Conservation (phyloP, 1,139 yeast genomes). For the Ogataea hybrid region DNA sequence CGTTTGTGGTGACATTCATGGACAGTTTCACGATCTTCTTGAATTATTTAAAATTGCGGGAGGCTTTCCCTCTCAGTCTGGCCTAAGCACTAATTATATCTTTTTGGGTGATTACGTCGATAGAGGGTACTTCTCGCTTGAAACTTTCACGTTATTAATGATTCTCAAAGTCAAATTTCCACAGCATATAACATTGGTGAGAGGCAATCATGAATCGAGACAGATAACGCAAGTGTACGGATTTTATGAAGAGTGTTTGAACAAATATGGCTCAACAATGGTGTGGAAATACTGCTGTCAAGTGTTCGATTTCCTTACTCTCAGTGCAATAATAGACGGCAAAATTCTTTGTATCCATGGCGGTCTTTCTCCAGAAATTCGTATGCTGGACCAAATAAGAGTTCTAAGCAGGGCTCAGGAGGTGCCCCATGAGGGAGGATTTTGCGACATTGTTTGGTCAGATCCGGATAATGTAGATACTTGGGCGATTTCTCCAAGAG, state of each 20-base stretch:
- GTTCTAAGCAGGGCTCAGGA: constrained; percentile 97
- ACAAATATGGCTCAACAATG: constrained; percentile 92
- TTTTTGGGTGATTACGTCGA: constrained; percentile 88
- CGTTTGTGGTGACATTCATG: constrained; percentile 98
- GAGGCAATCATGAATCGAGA: constrained; percentile 94
- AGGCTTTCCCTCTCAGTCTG: constrained; percentile 81
- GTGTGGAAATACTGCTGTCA: constrained; percentile 98
- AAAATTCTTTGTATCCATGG: constrained; percentile 94
- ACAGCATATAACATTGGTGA: constrained; percentile 76
- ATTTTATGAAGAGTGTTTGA: constrained; percentile 86
- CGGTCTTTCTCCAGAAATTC: constrained; percentile 94
- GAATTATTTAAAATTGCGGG: constrained; percentile 92
- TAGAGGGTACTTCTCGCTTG: constrained; percentile 91
- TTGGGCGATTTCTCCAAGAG: constrained; percentile 99
- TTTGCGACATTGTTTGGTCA: constrained; percentile 96
- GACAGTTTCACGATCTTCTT: constrained; percentile 92
- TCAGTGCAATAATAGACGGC: constrained; percentile 95
- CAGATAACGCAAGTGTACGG: constrained; percentile 97
- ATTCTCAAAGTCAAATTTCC: constrained; percentile 88
- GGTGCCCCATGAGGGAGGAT: constrained; percentile 98
- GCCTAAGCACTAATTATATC: constrained; percentile 31
- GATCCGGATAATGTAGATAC: constrained; percentile 98
- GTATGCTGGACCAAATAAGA: constrained; percentile 95
- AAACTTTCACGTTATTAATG: constrained; percentile 88
- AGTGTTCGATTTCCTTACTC: constrained; percentile 87